Conservation (phyloP, 169 alveolate species). For the Babesia bovis region DNA sequence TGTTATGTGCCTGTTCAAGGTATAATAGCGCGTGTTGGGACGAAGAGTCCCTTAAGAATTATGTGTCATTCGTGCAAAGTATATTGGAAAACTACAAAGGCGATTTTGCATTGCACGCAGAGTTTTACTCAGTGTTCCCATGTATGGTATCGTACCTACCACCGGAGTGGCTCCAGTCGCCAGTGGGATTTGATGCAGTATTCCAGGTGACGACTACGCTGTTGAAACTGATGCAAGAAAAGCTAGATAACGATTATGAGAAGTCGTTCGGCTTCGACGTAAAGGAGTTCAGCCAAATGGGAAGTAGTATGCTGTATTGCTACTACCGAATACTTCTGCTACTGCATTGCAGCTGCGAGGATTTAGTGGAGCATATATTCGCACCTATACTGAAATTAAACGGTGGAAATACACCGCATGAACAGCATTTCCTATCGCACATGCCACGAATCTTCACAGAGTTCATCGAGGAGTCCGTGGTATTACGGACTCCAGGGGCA, state of each 20-base stretch:
- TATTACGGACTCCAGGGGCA: conserved; percentile 3
- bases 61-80: conserved; percentile 18
- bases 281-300: conserved; percentile 39
- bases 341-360: conserved; percentile 7
- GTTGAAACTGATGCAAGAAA: conserved; percentile 7
- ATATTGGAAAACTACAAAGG: conserved; percentile 34
- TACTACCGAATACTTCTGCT: conserved; percentile 47
- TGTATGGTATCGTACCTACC: conserved; percentile 46
- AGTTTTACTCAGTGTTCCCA: conserved; percentile 42
- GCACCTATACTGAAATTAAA: conserved; percentile 2
- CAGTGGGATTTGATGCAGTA: conserved; percentile 5
- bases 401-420: neutral
- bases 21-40: conserved; percentile 33
- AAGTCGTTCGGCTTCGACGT: conserved; percentile 30
- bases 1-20: conserved; percentile 55
- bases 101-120: conserved; percentile 7
- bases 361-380: conserved; percentile 5
- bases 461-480: conserved; percentile 40
- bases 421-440: conserved; percentile 12
- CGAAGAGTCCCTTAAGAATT: conserved; percentile 2
- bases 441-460: conserved; percentile 49
- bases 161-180: conserved; percentile 25
- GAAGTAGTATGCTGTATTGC: conserved; percentile 57
- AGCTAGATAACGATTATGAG: conserved; percentile 13
- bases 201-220: conserved; percentile 5